These are phyloP conservation scores for Trypanosoma caninum DNA, from an alignment of 208 protist genomes.

Conservation along the genomic window DNA sequence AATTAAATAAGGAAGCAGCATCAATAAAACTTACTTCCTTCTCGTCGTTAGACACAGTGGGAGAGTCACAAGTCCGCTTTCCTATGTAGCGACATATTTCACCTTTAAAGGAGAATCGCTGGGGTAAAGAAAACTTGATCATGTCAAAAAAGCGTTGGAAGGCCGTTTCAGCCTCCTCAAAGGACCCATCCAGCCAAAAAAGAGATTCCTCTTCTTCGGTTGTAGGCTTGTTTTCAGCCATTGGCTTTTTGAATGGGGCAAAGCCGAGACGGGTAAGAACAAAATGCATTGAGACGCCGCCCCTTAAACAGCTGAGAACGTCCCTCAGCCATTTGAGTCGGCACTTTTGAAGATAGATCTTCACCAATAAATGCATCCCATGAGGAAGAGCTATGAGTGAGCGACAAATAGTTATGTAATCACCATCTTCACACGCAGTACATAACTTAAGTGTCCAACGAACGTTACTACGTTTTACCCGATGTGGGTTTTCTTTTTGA, in stretches of 20 bases:
- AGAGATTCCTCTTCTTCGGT: neutral
- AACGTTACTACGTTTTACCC: slow-evolving; percentile 33
- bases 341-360: slow-evolving; percentile 72
- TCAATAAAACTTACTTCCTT: slow-evolving; percentile 31
- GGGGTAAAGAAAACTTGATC: slow-evolving; percentile 61
- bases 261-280: slow-evolving; percentile 66
- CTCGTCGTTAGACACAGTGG: neutral
- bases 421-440: slow-evolving; percentile 69
- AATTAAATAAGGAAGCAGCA: slow-evolving; percentile 31
- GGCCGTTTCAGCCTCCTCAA: slow-evolving; percentile 29
- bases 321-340: slow-evolving; percentile 71
- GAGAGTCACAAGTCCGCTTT: neutral
- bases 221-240: neutral
- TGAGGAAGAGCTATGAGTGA: slow-evolving; percentile 40
- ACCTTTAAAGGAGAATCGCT: slow-evolving; percentile 46
- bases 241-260: slow-evolving; percentile 23
- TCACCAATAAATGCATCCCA: slow-evolving; percentile 64
- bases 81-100: slow-evolving; percentile 26
- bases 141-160: slow-evolving; percentile 54
- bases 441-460: slow-evolving; percentile 47
- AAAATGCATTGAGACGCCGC: slow-evolving; percentile 48
- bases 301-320: slow-evolving; percentile 49
- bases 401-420: slow-evolving; percentile 41
- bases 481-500: slow-evolving; percentile 1
- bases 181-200: slow-evolving; percentile 75